Evolutionary conservation across 805 yeast species (phyloP).

Genomic region (Starmerella tilneyi): DNA sequence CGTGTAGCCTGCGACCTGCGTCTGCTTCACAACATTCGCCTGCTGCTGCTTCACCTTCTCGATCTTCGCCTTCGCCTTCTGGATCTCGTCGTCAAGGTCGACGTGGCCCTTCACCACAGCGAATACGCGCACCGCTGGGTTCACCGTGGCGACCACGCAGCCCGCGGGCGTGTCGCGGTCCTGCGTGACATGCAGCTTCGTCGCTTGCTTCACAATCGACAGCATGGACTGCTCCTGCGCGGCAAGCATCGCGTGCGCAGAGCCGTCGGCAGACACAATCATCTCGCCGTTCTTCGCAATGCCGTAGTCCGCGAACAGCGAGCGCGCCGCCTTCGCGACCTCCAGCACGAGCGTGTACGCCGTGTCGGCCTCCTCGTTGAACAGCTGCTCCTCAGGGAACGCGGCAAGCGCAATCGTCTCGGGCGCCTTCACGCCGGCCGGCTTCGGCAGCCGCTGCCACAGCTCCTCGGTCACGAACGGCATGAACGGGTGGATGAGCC

Average conservation of each 20-base stretch:
- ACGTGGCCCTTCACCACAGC: constrained; percentile 88
- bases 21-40: constrained; percentile 57
- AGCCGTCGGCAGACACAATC: constrained; percentile 58
- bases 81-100: constrained; percentile 82
- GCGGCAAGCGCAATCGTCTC: constrained; percentile 65
- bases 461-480: constrained; percentile 94
- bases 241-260: constrained; percentile 43
- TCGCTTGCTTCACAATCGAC: constrained; percentile 84
- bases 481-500: constrained; percentile 95
- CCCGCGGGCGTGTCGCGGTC: constrained; percentile 68
- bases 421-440: constrained; percentile 53
- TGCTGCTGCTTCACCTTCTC: constrained; percentile 51
- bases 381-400: constrained; percentile 61
- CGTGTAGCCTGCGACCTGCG: constrained; percentile 64
- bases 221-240: constrained; percentile 79
- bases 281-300: constrained; percentile 82
- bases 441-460: constrained; percentile 96
- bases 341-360: constrained; percentile 80
- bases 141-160: constrained; percentile 74
- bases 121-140: constrained; percentile 74
- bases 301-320: constrained; percentile 79
- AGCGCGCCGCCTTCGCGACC: constrained; percentile 83
- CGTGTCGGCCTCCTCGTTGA: constrained; percentile 52
- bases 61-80: constrained; percentile 70
- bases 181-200: constrained; percentile 55